Percentiles rank a stretch among this genome's conserved stretches.
Evolutionary conservation across 768 basidiomycete genomes (phyloP).

Genomic region (Boletus reticulatus): DNA sequence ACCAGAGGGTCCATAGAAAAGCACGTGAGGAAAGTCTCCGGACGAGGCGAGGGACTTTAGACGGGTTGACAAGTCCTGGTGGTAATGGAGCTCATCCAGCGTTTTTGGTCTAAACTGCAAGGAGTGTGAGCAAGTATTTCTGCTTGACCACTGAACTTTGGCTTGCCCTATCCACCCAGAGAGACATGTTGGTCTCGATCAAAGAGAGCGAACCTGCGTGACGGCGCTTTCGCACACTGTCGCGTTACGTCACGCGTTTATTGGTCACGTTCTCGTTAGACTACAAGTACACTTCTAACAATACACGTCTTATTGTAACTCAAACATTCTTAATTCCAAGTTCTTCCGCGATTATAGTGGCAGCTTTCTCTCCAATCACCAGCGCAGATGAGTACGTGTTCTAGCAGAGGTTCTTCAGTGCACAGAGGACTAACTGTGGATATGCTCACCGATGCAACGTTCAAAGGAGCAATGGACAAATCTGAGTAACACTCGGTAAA

Average conservation of each 20-base stretch:
- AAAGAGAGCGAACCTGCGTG: not conserved
- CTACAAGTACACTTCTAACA: too few species aligned
- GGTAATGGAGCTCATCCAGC: conserved; percentile 87
- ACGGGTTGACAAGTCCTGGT: conserved; percentile 73
- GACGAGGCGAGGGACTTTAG: conserved; percentile 79
- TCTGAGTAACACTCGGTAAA: conserved; percentile 20
- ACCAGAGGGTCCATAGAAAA: conserved; percentile 96
- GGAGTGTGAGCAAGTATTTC: not conserved
- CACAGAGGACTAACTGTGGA: not conserved
- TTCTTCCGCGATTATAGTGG: conserved; percentile 20
- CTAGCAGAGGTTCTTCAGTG: not conserved
- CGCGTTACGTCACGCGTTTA: conserved; percentile 35
- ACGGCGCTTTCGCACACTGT: conserved; percentile 1
- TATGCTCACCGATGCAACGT: conserved; percentile 33
- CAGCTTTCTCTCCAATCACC: conserved; percentile 28
- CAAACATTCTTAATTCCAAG: conserved; percentile 17
- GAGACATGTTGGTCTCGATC: conserved; percentile 45
- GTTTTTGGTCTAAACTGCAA: conserved; percentile 81
- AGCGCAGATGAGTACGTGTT: conserved; percentile 26
- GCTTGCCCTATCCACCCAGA: conserved; percentile 59
- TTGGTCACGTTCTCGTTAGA: conserved; percentile 11
- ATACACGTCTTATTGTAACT: too few species aligned
- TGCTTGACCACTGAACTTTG: not conserved
- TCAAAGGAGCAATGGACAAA: conserved; percentile 39
- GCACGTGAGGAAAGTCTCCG: conserved; percentile 95